Evolutionary conservation across 352 stramenopile genomes (phyloP).

Genomic region (Peronosclerospora sorghi): DNA sequence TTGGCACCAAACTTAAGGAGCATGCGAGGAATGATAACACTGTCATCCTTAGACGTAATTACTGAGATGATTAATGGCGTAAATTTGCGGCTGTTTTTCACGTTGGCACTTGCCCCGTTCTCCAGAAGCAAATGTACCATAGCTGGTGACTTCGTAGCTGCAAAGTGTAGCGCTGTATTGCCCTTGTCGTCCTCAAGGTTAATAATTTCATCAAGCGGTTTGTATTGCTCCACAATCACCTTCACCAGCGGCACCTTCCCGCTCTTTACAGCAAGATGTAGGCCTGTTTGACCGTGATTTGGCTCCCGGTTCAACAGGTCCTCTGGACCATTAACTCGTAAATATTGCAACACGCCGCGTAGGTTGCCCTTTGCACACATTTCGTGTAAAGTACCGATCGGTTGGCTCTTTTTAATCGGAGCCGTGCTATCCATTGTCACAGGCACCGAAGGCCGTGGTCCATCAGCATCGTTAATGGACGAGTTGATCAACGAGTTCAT

Average conservation of each 20-base stretch:
- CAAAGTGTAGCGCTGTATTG: conserved; percentile 81
- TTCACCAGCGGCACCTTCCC: conserved; percentile 76
- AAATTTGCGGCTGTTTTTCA: conserved; percentile 81
- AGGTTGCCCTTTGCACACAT: conserved; percentile 73
- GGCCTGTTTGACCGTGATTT: conserved; percentile 74
- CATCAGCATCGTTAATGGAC: conserved; percentile 29
- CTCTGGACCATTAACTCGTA: conserved; percentile 61
- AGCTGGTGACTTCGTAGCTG: conserved; percentile 71
- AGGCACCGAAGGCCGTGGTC: conserved; percentile 50
- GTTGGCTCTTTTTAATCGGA: conserved; percentile 65
- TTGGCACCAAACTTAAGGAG: conserved; percentile 82
- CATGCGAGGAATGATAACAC: conserved; percentile 78
- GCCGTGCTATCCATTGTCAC: conserved; percentile 60
- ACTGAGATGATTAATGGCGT: conserved; percentile 81
- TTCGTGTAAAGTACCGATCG: conserved; percentile 70
- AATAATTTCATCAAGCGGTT: conserved; percentile 66
- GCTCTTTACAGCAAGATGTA: conserved; percentile 77
- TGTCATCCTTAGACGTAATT: conserved; percentile 77
- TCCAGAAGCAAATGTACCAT: conserved; percentile 80
- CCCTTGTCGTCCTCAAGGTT: conserved; percentile 83
- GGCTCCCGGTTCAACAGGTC: conserved; percentile 57
- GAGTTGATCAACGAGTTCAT: conserved; percentile 21
- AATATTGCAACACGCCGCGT: conserved; percentile 62
- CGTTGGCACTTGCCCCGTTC: conserved; percentile 63
- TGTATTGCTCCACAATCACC: conserved; percentile 73